Conservation (phyloP, 179 eudicot genomes). For the Amaranthus tricolor region DNA sequence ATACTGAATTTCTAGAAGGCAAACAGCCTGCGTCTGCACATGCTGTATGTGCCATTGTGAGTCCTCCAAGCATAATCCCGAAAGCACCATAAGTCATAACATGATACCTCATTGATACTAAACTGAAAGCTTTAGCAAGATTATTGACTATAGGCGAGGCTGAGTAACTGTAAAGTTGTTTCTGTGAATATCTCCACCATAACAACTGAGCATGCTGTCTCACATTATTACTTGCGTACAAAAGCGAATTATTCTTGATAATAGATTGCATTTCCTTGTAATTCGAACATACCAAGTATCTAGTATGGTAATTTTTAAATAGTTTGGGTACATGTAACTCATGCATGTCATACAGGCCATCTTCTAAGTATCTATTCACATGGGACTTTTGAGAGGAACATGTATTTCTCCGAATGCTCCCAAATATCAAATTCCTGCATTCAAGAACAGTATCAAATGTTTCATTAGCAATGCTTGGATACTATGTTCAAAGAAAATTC, state of each 20-base stretch:
- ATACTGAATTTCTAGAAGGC: slow-evolving; percentile 37
- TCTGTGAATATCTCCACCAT: slow-evolving; percentile 46
- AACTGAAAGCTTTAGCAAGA: slow-evolving; percentile 68
- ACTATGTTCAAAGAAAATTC: neutral
- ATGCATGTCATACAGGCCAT: slow-evolving; percentile 12
- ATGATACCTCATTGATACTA: slow-evolving; percentile 64
- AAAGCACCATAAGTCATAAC: slow-evolving; percentile 60
- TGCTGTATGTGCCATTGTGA: slow-evolving; percentile 46
- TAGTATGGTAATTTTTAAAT: slow-evolving; percentile 12
- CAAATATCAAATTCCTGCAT: slow-evolving; percentile 26
- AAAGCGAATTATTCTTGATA: slow-evolving; percentile 20
- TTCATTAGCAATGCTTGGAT: slow-evolving; percentile 1
- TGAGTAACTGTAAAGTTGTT: slow-evolving; percentile 32
- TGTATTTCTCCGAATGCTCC: slow-evolving; percentile 22
- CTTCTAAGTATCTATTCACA: slow-evolving; percentile 20
- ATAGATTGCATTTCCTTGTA: slow-evolving; percentile 18
- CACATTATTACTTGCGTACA: slow-evolving; percentile 36
- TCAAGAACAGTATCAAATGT: slow-evolving; percentile 2
- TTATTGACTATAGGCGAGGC: slow-evolving; percentile 39
- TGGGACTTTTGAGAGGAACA: slow-evolving; percentile 15
- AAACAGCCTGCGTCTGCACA: slow-evolving; percentile 44
- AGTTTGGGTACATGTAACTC: slow-evolving; percentile 9
- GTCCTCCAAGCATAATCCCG: slow-evolving; percentile 52
- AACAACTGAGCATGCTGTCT: slow-evolving; percentile 53
- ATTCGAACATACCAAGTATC: slow-evolving; percentile 9